Evolutionary conservation across 2,329 filamentous ascomycete genomes (phyloP), one percentile per base, ranked within the genome.

Genomic region (Purpureocillium lavendulum): DNA sequence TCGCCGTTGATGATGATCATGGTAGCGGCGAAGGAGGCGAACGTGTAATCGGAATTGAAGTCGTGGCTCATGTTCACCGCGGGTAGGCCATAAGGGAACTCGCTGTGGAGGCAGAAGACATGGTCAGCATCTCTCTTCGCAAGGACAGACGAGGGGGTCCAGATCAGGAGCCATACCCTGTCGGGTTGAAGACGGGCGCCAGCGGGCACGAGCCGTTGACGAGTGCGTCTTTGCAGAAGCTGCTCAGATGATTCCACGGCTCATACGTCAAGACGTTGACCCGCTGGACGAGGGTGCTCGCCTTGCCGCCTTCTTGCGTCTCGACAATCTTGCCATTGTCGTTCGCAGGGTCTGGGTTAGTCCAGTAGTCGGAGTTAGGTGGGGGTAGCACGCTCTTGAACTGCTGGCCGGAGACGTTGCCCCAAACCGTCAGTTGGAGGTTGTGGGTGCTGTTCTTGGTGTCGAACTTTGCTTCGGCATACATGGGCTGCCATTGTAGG

Each of bases 401-500:
- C 33, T 74, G 70, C 37, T 82, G 77, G 35, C 92, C 92, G 8
- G 82, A 85, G 24, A 97, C 87, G 61, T 97, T 96, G 38, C 89
- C 90, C 67, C 87, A 97, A 35, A 95, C 75, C 2, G 80, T 92
- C 40, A 96, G 67, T 46, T 76, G 79, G 36, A 98, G 70, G 31
- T 72, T 76, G 55, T 89, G 78, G 37, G 66, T 71, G 4, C 74
- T 58, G 46, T 74, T 65, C 12, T 66, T 59, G 21, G 74, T 70
- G 51, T 87, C 74, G 66, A 94, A 94, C 15, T 66, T 64, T 41
- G 86, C 90, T 52, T 85, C 80, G 41, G 92, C 76, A 49, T 75
- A 80, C 29, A 82, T 60, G 3, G 92, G 89, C 11, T 79, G 70
- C 67, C 90, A 95, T 66, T 96, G 88, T 26, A 97, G 72, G 45